These are phyloP conservation scores for Rhodocollybia butyracea DNA, from an alignment of 768 basidiomycete species.

Conservation along the genomic window DNA sequence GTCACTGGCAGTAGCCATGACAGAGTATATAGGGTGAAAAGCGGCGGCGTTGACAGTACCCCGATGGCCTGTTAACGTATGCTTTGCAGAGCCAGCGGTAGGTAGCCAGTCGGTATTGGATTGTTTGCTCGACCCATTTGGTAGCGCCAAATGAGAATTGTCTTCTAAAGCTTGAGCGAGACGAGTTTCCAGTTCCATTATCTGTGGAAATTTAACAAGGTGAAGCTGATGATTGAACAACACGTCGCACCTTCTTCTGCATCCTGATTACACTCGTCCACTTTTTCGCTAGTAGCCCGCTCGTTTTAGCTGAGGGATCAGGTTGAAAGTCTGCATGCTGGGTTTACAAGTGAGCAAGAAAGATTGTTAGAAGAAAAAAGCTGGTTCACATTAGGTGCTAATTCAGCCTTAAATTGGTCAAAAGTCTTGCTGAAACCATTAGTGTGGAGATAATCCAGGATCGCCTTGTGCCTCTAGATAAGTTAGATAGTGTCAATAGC, in stretches of 20 bases:
- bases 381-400: conserved; percentile 13
- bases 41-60: conserved; percentile 54
- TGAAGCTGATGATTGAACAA: too few relatives aligned
- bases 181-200: conserved; percentile 58
- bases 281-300: conserved; percentile 73
- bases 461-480: conserved; percentile 30
- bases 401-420: conserved; percentile 28
- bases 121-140: conserved; percentile 24
- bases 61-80: conserved; percentile 52
- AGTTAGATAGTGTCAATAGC: background rate
- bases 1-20: conserved; percentile 63
- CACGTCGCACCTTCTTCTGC: conserved; percentile 66
- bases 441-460: conserved; percentile 30
- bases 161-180: conserved; percentile 50
- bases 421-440: conserved; percentile 30
- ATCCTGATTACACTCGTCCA: conserved; percentile 81
- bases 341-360: background rate
- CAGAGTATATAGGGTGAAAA: conserved; percentile 70
- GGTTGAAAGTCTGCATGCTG: conserved; percentile 24
- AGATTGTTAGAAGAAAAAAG: background rate
- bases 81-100: conserved; percentile 40
- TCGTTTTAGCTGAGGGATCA: conserved; percentile 20
- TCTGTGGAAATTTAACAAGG: too few relatives aligned
- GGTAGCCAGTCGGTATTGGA: conserved; percentile 51
- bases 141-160: conserved; percentile 31